Base-by-base conservation (phyloP, 2,329 filamentous ascomycete species). In the Verticillium isaacii region DNA sequence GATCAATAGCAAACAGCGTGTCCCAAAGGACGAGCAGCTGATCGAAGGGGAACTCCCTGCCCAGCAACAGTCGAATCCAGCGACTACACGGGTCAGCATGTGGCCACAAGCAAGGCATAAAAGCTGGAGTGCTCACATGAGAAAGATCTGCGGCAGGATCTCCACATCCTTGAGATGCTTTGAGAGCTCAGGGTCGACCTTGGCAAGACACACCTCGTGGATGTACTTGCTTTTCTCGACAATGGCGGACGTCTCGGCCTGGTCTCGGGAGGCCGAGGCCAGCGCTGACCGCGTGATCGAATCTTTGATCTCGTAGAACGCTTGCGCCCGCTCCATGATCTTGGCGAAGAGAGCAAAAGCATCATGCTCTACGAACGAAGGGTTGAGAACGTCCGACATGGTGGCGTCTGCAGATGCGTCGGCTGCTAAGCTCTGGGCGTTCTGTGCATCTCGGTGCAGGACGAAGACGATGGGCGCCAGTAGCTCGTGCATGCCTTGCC, bases 401-500 rank as follows among this genome's bases (percentile, higher is more conserved):
- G 50, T 19, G 52, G 80, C 71, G 25, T 80, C 75, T 57, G 89
- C 83, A 3, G 76, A 72, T 39, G 73, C 68, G 12, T 69, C 68
- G 2, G 71, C 71, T 32, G 70, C 62, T 1, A 72, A 70, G 54
- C 75, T 70, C 2, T 71, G 68, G 3, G 75, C 73, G 60, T 91
- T 83, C 58, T 97, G 80, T 7, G 93, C 89, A 76, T 99, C 95
- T 68, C 89, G 83, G 67, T 93, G 87, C 6, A 98, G 79, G 2
- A 92, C 90, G 83, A 92, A 92, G 7, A 97, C 79, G 41, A 99
- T 87, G 0, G 95, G 93, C 0, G 95, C 95, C 15, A 98, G 81
- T 54, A 99, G 80, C 76, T 99, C 95, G 73, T 99, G 95, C 94
- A 99, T 99, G 12, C 95, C 95, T 77, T 99, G 95, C n/a, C 95